A percentile compares a stretch with the other conserved stretches of the same genome.
These are phyloP conservation scores for Lactifluus subvellereus DNA, from an alignment of 768 basidiomycete species.

Conservation along the genomic window DNA sequence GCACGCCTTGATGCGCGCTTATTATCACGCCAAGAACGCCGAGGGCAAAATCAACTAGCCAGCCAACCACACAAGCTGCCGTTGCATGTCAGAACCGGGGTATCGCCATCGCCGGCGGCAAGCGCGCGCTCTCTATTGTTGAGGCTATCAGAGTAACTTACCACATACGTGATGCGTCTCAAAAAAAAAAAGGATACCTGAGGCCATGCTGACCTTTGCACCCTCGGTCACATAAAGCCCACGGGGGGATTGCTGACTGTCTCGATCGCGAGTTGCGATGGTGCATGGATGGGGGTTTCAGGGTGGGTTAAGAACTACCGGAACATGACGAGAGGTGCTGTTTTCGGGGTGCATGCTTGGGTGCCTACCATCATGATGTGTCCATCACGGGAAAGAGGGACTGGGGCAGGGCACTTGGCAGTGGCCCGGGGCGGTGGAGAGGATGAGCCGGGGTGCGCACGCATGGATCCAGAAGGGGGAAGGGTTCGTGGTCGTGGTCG, in stretches of 20 bases:
- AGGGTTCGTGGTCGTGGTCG: slow-evolving; percentile 48
- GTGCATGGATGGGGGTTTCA: slow-evolving; percentile 55
- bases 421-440: slow-evolving; percentile 41
- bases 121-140: slow-evolving; percentile 31
- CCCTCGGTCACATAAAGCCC: slow-evolving; percentile 32
- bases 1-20: slow-evolving; percentile 45
- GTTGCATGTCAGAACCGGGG: neutral
- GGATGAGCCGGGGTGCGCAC: slow-evolving; percentile 32
- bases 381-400: slow-evolving; percentile 52
- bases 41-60: slow-evolving; percentile 42
- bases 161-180: slow-evolving; percentile 42
- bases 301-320: slow-evolving; percentile 60
- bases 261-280: slow-evolving; percentile 43
- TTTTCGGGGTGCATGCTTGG: slow-evolving; percentile 42
- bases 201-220: slow-evolving; percentile 36
- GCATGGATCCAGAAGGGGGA: slow-evolving; percentile 33
- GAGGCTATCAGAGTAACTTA: slow-evolving; percentile 43
- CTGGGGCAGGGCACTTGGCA: slow-evolving; percentile 52
- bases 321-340: slow-evolving; percentile 29
- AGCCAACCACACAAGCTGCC: slow-evolving; percentile 32
- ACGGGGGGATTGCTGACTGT: slow-evolving; percentile 38
- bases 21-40: slow-evolving; percentile 55
- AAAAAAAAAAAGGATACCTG: slow-evolving; percentile 44
- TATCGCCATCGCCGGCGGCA: slow-evolving; percentile 29
- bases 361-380: slow-evolving; percentile 42